These are phyloP conservation scores for Pseudonitzschia delicatissima DNA, from an alignment of 108 stramenopile species.

Conservation along the genomic window DNA sequence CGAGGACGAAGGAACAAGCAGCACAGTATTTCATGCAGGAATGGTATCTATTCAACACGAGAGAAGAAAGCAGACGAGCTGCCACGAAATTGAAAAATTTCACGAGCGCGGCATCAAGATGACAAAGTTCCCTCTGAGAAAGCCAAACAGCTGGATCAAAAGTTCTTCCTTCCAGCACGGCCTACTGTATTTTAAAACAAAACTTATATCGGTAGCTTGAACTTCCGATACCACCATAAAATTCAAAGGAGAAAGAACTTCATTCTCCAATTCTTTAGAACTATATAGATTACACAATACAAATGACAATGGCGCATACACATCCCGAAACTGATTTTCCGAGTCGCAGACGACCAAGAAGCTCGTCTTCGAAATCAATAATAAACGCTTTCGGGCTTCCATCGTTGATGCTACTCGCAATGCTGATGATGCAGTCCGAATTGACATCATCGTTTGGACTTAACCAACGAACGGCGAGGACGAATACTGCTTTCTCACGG, in stretches of 20 bases:
- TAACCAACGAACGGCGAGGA: too few relatives aligned
- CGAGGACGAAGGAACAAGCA: background rate
- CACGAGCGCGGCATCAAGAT: background rate
- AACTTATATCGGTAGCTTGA: too few relatives aligned
- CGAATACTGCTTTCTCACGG: background rate
- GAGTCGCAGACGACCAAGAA: background rate
- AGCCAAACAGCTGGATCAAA: conserved; percentile 8
- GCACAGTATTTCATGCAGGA: too few relatives aligned
- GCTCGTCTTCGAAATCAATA: background rate
- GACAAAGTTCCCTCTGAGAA: background rate
- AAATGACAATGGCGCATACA: too few relatives aligned
- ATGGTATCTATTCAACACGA: background rate
- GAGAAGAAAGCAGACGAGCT: background rate
- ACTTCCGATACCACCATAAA: background rate
- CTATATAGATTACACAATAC: too few relatives aligned
- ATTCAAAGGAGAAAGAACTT: too few relatives aligned
- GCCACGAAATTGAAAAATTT: background rate
- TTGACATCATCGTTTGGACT: background rate
- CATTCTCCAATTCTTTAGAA: background rate
- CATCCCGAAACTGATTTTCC: too few relatives aligned
- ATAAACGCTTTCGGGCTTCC: background rate
- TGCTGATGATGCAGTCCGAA: background rate
- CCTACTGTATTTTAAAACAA: background rate
- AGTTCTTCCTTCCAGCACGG: background rate
- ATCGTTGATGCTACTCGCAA: background rate